Evolutionary conservation across 2,329 filamentous ascomycete species (phyloP).

Genomic region (Alternaria rosae): DNA sequence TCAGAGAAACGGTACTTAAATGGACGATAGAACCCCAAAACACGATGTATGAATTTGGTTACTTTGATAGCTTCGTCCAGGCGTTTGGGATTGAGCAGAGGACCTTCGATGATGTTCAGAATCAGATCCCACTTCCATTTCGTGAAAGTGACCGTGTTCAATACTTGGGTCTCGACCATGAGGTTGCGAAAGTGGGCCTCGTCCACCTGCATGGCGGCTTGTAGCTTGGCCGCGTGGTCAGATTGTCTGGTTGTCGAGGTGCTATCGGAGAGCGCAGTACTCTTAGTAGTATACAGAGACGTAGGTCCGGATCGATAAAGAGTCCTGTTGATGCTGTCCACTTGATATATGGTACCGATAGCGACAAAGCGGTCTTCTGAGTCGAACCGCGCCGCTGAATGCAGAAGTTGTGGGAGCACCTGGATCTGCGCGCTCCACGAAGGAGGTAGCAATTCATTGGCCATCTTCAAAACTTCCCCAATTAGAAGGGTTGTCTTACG

Average conservation of each 20-base stretch:
- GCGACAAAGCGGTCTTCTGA: slow-evolving; percentile 78
- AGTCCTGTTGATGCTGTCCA: slow-evolving; percentile 95
- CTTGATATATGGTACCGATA: slow-evolving; percentile 93
- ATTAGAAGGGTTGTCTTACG: slow-evolving; percentile 90
- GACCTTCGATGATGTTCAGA: slow-evolving; percentile 88
- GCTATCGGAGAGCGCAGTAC: slow-evolving; percentile 26
- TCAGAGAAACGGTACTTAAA: slow-evolving; percentile 97
- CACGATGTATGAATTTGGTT: slow-evolving; percentile 93
- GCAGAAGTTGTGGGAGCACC: slow-evolving; percentile 84
- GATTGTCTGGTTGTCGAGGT: slow-evolving; percentile 47
- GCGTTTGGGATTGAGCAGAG: slow-evolving; percentile 86
- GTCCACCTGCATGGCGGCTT: slow-evolving; percentile 68
- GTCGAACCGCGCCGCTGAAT: slow-evolving; percentile 75
- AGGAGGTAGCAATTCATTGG: slow-evolving; percentile 82
- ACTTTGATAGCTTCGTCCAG: slow-evolving; percentile 93
- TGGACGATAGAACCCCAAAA: slow-evolving; percentile 93
- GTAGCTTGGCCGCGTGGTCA: slow-evolving; percentile 57
- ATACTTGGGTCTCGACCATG: slow-evolving; percentile 80
- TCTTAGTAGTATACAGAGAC: slow-evolving; percentile 44
- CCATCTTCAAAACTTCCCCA: slow-evolving; percentile 88
- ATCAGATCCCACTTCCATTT: slow-evolving; percentile 99
- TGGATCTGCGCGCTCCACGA: slow-evolving; percentile 86
- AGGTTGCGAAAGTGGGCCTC: slow-evolving; percentile 68
- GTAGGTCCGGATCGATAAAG: slow-evolving; percentile 77
- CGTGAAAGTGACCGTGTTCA: slow-evolving; percentile 86